Conservation (phyloP, 2,329 filamentous ascomycete species). For the Xylaria sp. region DNA sequence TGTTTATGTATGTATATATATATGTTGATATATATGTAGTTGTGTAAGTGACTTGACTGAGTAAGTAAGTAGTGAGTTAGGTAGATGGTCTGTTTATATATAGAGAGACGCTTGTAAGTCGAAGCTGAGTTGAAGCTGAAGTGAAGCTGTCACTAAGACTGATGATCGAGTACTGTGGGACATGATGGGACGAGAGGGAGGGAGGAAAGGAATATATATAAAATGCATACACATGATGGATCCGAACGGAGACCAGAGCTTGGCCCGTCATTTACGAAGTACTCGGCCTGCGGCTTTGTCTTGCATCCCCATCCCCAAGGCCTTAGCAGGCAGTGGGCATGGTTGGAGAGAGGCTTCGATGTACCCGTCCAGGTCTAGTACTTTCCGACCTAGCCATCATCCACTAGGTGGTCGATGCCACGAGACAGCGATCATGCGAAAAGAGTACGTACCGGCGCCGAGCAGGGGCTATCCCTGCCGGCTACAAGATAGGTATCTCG, state of each 20-base stretch:
- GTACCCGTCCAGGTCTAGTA: not conserved
- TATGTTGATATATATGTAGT: not conserved
- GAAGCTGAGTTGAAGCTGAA: no score
- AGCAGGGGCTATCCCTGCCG: slow-evolving; percentile 14
- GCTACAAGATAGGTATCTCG: slow-evolving; percentile 23
- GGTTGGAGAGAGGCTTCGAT: slow-evolving; percentile 11
- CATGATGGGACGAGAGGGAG: slow-evolving; percentile 22
- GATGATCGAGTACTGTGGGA: slow-evolving; percentile 24
- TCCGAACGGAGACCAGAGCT: not conserved
- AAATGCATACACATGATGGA: slow-evolving; percentile 2
- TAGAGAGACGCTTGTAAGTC: not conserved
- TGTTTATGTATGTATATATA: not conserved
- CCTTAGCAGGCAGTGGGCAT: not conserved
- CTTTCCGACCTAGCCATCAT: not conserved
- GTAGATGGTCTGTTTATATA: not conserved
- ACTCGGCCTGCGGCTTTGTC: not conserved
- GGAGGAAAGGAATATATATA: slow-evolving; percentile 28
- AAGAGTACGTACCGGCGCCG: slow-evolving; percentile 16
- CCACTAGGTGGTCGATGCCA: slow-evolving; percentile 13
- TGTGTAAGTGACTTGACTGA: not conserved
- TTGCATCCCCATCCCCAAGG: not conserved
- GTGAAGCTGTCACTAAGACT: not conserved
- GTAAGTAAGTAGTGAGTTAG: not conserved
- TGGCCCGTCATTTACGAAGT: not conserved
- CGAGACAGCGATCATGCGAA: slow-evolving; percentile 7